Evolutionary conservation across 2,329 filamentous ascomycete genomes (phyloP).

Genomic region (Penicillium sp.): DNA sequence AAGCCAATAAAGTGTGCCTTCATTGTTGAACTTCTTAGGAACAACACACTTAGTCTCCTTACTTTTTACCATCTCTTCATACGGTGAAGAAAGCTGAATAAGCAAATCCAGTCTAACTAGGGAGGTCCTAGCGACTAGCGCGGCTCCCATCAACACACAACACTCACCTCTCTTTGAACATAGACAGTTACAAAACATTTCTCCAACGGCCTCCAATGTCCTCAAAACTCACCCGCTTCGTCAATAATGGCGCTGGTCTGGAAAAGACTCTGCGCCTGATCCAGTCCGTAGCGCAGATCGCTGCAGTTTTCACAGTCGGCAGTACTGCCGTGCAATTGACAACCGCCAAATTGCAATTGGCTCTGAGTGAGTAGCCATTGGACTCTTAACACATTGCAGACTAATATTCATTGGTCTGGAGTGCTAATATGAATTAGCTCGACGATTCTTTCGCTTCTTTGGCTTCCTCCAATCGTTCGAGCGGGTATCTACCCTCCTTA

Average conservation of each 20-base stretch:
- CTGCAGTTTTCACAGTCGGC: conserved; percentile 26
- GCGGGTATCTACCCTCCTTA: conserved; percentile 48
- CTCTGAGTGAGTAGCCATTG: conserved; percentile 38
- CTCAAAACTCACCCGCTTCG: conserved; percentile 33
- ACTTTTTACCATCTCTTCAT: background rate
- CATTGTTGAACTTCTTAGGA: background rate
- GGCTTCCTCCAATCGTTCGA: conserved; percentile 65
- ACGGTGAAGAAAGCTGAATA: conserved; percentile 1
- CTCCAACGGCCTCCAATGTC: conserved; percentile 7
- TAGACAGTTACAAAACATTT: background rate
- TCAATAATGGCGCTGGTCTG: conserved; percentile 32
- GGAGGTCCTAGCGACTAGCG: background rate
- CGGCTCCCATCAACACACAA: background rate
- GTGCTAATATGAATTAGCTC: conserved; percentile 33
- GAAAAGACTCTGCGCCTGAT: conserved; percentile 42
- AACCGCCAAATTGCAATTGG: conserved; percentile 42
- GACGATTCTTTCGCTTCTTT: conserved; percentile 68
- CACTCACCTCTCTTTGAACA: background rate
- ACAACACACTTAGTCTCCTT: background rate
- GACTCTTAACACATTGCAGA: background rate
- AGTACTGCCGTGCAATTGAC: conserved; percentile 37
- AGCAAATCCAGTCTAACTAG: background rate
- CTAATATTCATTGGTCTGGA: background rate
- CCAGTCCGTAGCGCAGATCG: conserved; percentile 38
- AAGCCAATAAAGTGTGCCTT: no score